These are phyloP conservation scores for Danielozyma ontarioensis DNA, from an alignment of 805 yeast species.

Conservation along the genomic window DNA sequence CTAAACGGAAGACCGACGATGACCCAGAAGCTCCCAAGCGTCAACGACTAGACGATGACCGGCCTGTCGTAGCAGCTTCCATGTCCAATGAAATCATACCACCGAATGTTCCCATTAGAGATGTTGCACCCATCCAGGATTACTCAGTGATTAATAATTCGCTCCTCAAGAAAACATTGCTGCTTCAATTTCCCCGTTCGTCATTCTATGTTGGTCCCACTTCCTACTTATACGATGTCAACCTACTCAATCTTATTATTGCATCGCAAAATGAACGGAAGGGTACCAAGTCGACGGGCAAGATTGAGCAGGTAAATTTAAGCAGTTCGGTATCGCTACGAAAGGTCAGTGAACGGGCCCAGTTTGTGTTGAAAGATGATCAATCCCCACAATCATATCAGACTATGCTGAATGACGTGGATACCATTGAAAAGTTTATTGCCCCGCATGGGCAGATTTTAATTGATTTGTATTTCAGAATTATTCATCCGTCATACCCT, in stretches of 20 bases:
- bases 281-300: constrained; percentile 16
- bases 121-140: constrained; percentile 59
- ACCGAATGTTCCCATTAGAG: constrained; percentile 44
- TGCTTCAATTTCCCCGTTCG: constrained; percentile 85
- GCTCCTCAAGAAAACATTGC: constrained; percentile 58
- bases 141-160: constrained; percentile 61
- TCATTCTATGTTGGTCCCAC: constrained; percentile 87
- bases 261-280: constrained; percentile 22
- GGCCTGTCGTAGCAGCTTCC: constrained; percentile 6
- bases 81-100: constrained; percentile 20
- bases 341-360: constrained; percentile 70
- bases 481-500: constrained; percentile 89
- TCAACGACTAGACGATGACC: constrained; percentile 7
- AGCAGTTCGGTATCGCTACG: constrained; percentile 64
- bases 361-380: constrained; percentile 78
- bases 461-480: constrained; percentile 74
- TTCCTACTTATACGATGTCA: constrained; percentile 67
- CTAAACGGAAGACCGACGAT: constrained; percentile 28
- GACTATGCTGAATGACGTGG: constrained; percentile 71
- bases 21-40: constrained; percentile 9
- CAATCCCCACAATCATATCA: constrained; percentile 64
- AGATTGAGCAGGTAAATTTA: constrained; percentile 76
- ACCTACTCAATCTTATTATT: constrained; percentile 58
- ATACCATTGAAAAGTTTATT: constrained; percentile 75
- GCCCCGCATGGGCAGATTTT: constrained; percentile 89